A percentile compares a stretch with the other conserved stretches of the same genome.
These are phyloP conservation scores for Rhododendron simsii DNA, from an alignment of 148 eudicot genomes.

Conservation along the genomic window DNA sequence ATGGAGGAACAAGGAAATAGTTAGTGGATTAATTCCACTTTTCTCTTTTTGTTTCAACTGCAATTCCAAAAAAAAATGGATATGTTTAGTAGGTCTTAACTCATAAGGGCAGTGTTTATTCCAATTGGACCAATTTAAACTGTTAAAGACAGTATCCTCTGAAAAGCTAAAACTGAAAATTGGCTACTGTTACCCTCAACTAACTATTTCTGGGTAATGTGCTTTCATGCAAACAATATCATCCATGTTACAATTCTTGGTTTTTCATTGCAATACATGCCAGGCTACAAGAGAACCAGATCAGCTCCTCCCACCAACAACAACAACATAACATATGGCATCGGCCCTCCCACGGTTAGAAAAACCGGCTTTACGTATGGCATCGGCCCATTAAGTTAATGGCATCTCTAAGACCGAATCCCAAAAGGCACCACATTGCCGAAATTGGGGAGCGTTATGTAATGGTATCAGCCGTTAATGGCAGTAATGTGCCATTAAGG, in stretches of 20 bases:
- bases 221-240: background rate
- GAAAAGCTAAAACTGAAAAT: background rate
- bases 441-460: too few species aligned
- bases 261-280: background rate
- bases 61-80: background rate
- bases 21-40: constrained; percentile 7
- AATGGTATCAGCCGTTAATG: too few species aligned
- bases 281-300: background rate
- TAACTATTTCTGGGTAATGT: background rate
- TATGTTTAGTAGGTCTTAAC: background rate
- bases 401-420: background rate
- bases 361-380: background rate
- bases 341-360: too few species aligned
- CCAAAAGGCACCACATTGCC: background rate
- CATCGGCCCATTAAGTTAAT: background rate
- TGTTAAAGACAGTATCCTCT: background rate
- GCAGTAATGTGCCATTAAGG: background rate
- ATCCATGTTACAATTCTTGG: background rate
- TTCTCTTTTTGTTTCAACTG: background rate
- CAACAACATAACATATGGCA: too few species aligned
- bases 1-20: background rate
- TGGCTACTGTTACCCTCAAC: background rate
- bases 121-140: background rate
- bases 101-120: background rate
- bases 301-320: too few species aligned